These are phyloP conservation scores for Agaricus subrufescens DNA, from an alignment of 768 basidiomycete genomes.

Conservation along the genomic window DNA sequence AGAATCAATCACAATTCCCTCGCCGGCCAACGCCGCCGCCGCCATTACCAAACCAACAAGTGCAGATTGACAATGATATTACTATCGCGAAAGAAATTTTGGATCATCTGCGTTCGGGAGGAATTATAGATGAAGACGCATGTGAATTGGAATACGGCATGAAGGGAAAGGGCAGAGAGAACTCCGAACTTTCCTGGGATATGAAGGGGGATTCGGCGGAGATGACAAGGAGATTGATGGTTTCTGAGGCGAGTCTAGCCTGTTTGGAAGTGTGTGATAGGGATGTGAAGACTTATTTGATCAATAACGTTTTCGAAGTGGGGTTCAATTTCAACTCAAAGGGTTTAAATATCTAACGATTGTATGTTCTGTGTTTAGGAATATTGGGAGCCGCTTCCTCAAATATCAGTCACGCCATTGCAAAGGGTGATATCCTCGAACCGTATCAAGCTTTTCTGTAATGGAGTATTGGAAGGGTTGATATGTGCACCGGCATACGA, in stretches of 20 bases:
- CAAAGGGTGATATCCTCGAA: conserved; percentile 42
- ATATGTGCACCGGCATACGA: not conserved
- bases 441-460: conserved; percentile 35
- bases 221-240: conserved; percentile 27
- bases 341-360: not conserved
- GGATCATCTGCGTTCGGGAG: conserved; percentile 37
- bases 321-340: too few relatives aligned
- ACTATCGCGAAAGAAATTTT: conserved; percentile 38
- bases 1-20: not conserved
- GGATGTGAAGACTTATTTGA: conserved; percentile 26
- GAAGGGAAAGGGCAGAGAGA: conserved; percentile 16
- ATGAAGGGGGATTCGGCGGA: conserved; percentile 28
- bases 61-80: conserved; percentile 25
- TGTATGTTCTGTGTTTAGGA: conserved; percentile 25
- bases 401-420: conserved; percentile 26
- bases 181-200: conserved; percentile 16
- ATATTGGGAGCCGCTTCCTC: conserved; percentile 41
- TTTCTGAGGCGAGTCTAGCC: conserved; percentile 43
- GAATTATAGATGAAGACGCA: conserved; percentile 39
- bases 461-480: conserved; percentile 12
- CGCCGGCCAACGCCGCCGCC: too few relatives aligned
- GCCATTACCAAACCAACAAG: not conserved
- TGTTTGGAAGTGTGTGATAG: conserved; percentile 48
- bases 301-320: not conserved
- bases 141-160: conserved; percentile 47